Percentiles rank a stretch among this genome's conserved stretches.
Conservation (phyloP, 768 basidiomycete species). For the Leccinum pellstonianum region DNA sequence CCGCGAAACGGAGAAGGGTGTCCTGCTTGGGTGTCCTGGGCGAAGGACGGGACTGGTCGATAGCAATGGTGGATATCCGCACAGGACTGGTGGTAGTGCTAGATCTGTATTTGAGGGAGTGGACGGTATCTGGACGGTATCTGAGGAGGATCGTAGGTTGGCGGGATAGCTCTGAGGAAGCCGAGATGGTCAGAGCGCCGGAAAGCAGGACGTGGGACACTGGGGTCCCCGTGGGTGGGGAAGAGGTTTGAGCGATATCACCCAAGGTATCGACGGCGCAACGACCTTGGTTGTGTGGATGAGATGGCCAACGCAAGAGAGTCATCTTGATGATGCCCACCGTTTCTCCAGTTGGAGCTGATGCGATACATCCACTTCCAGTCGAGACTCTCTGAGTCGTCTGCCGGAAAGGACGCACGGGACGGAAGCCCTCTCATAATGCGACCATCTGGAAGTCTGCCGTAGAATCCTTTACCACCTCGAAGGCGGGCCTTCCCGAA, state of each 20-base stretch:
- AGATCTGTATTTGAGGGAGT: constrained; percentile 47
- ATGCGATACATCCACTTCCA: constrained; percentile 91
- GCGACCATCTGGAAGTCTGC: constrained; percentile 50
- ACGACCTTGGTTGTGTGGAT: constrained; percentile 50
- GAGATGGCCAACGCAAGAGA: constrained; percentile 17
- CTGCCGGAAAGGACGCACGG: constrained; percentile 37
- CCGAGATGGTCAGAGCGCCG: constrained; percentile 57
- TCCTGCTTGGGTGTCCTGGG: constrained; percentile 30
- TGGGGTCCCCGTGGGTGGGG: constrained; percentile 6
- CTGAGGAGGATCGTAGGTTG: constrained; percentile 25
- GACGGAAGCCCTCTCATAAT: constrained; percentile 59
- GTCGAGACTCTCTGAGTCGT: constrained; percentile 39
- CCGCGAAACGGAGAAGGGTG: constrained; percentile 45
- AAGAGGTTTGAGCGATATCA: constrained; percentile 4
- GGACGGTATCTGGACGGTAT: constrained; percentile 26
- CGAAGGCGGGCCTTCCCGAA: constrained; percentile 69
- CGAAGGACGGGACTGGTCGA: constrained; percentile 70
- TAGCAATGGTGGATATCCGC: constrained; percentile 61
- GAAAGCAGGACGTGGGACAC: constrained; percentile 52
- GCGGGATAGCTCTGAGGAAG: constrained; percentile 40
- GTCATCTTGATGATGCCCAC: constrained; percentile 39
- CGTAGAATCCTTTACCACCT: constrained; percentile 62
- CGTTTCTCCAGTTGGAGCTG: constrained; percentile 78
- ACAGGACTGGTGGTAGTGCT: constrained; percentile 28
- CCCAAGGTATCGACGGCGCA: constrained; percentile 47